phyloP scores from a whole-genome alignment of 345 rosid genomes.

The Gossypium turneri region DNA sequence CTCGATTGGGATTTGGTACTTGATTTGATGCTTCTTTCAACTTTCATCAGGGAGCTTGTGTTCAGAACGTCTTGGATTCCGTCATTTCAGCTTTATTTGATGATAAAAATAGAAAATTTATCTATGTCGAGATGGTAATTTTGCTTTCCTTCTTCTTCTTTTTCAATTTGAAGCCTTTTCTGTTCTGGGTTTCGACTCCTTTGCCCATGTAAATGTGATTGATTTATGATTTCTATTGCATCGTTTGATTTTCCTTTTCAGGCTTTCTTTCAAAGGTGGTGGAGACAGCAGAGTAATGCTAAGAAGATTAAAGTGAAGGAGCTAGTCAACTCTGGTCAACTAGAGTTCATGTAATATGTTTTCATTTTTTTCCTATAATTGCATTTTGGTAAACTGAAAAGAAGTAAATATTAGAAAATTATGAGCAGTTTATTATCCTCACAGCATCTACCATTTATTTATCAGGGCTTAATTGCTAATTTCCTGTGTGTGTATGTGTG shows the following conservation, averaged over 20 bases:
- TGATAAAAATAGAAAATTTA: slow-evolving; percentile 80
- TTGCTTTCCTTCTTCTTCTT: background rate
- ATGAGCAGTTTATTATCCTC: background rate
- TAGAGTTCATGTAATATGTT: slow-evolving; percentile 73
- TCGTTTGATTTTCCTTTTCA: slow-evolving; percentile 11
- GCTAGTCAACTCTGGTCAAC: slow-evolving; percentile 81
- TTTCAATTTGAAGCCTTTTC: background rate
- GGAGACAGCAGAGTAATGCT: slow-evolving; percentile 86
- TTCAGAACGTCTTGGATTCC: slow-evolving; percentile 88
- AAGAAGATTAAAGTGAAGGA: slow-evolving; percentile 69
- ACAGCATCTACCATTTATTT: background rate
- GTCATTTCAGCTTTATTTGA: slow-evolving; percentile 75
- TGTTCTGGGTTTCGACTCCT: background rate
- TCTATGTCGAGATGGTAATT: slow-evolving; percentile 79
- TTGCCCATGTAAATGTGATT: background rate
- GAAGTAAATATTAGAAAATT: background rate
- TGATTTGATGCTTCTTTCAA: slow-evolving; percentile 15
- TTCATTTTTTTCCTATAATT: background rate
- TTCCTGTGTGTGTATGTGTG: background rate
- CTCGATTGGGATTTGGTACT: background rate
- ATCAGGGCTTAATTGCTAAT: background rate
- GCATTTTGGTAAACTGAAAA: slow-evolving; percentile 8
- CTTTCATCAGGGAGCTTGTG: slow-evolving; percentile 70
- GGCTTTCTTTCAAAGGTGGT: slow-evolving; percentile 97
- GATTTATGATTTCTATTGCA: slow-evolving; percentile 1